Base-by-base conservation (phyloP, 345 rosid genomes). In the Erysimum cheiranthoides region DNA sequence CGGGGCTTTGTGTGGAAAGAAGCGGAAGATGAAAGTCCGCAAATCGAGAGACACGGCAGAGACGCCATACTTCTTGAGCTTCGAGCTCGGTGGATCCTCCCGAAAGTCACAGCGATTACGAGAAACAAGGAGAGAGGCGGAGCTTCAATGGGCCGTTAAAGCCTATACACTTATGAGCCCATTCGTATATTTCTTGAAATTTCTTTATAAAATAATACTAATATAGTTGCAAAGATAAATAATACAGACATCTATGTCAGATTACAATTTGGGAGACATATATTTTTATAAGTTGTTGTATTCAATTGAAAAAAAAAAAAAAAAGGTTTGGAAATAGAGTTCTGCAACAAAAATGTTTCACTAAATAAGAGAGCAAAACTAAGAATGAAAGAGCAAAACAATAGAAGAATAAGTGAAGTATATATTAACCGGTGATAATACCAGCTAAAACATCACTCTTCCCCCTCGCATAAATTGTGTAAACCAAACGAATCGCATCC, bases 361-460 rank as follows among this genome's bases (percentile, higher is more conserved):
- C 68, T 68, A 61, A 51, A 60, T 66, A 38, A 34, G 25, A 21
- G 25, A 21, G 42, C 31, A 69, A 9, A 42, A 25, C 38, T 40
- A 75, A 4, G 13, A 30, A 21, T 67, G 61, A 4, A 32, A 17
- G 34, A 17, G n/a, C 27, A 32, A 38, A 34, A 51, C 46, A 9
- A 65, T 21, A 5, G 18, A 18, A 8, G 1, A n/a, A n/a, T n/a
- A 6, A 14, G 2, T 2, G 9, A 32, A 17, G 39, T 47, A 51
- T 87, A 78, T 49, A 36, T 89, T 80, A 93, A 81, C 84, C 86
- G 31, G 98, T 87, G 63, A 93, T 82, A n/a, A 96, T 89, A 74
- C 96, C 93, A 14, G 97, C 98, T 47, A 96, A 82, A 67, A 93
- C 93, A 78, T 90, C 96, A 46, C 86, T 88, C 83, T 89, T 96